Base-by-base conservation (phyloP, 306 rosid species). In the Prunus persica region DNA sequence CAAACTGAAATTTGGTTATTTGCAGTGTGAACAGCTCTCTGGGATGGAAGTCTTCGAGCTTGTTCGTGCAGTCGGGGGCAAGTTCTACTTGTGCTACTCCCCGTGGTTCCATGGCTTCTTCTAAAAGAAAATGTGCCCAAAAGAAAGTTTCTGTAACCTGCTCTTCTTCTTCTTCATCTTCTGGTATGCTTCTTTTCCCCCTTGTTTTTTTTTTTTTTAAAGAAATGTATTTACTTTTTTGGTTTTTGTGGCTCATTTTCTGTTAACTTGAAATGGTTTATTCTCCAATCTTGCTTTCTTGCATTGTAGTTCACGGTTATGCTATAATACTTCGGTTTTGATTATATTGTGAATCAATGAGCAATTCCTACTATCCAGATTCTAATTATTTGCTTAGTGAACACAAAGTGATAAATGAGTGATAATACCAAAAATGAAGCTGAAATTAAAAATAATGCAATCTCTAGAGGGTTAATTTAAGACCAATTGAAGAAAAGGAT, bases 11-110 rank as follows among this genome's bases (percentile, higher is more conserved):
- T 70, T 84, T 72, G 25, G 66, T 70, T 38, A 1, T 66, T 51
- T 82, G 66, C 90, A 84, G 88, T 84, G 82, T 68, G 19, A 79
- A 84, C 77, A 72, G 73, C 73, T 78, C 81, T 77, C 69, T 91
- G 63, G 93, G 87, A 45, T 91, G 93, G 94, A 91, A 83, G 58
- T 82, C 86, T 55, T 90, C 89, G 6, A 85, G 84, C 68, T 86
- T 88, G 24, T 88, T 90, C 12, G 19, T 64, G n/a, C 92, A 69
- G 54, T 75, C 81, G 1, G 80, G 79, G 25, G 67, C 68, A 4
- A 79, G 55, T 20, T 64, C 79, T 24, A 68, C 74, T n/a, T 32
- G 75, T 34, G 52, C 56, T 76, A 58, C 27, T 20, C 78, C 81
- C 74, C 76, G 69, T 60, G 51, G 79, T 6, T 45, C 76, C 41